Conservation (phyloP, 257 asterid species). For the Primulina huaijiensis region DNA sequence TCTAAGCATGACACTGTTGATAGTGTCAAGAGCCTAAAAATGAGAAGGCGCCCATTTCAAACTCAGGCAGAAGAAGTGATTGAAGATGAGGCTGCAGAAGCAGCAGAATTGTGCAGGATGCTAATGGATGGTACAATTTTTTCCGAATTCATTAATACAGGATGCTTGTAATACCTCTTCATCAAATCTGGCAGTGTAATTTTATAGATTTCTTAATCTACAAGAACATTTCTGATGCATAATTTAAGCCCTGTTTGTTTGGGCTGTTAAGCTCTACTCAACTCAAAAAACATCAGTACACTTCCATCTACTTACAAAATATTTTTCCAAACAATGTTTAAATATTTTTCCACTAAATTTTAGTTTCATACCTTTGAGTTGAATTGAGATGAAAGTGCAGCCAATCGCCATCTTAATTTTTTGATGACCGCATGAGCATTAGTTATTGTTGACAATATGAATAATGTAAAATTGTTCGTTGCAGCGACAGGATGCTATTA, state of each 20-base stretch:
- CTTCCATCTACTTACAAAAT: neutral
- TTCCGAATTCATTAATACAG: slow-evolving; percentile 12
- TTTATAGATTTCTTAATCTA: neutral
- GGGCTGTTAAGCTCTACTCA: neutral
- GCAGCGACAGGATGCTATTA: neutral
- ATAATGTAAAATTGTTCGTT: no score
- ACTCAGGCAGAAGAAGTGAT: slow-evolving; percentile 87
- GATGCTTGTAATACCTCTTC: slow-evolving; percentile 9
- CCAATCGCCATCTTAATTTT: no score
- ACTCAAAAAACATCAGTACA: neutral
- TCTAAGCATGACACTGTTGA: slow-evolving; percentile 63
- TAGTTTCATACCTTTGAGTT: no score
- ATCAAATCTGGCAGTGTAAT: neutral
- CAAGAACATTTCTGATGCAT: neutral
- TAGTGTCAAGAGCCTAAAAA: slow-evolving; percentile 88
- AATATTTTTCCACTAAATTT: no score
- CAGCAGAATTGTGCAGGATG: slow-evolving; percentile 92
- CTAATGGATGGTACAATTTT: slow-evolving; percentile 86
- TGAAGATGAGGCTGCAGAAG: slow-evolving; percentile 98
- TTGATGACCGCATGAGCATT: no score
- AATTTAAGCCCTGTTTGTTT: neutral
- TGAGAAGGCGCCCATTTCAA: slow-evolving; percentile 81
- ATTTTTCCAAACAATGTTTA: no score
- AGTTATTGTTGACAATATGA: neutral
- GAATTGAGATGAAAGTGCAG: no score